A percentile compares a stretch with the other conserved stretches of the same genome.
Evolutionary conservation across 2,329 filamentous ascomycete genomes (phyloP).

Genomic region (Alternaria viburni): DNA sequence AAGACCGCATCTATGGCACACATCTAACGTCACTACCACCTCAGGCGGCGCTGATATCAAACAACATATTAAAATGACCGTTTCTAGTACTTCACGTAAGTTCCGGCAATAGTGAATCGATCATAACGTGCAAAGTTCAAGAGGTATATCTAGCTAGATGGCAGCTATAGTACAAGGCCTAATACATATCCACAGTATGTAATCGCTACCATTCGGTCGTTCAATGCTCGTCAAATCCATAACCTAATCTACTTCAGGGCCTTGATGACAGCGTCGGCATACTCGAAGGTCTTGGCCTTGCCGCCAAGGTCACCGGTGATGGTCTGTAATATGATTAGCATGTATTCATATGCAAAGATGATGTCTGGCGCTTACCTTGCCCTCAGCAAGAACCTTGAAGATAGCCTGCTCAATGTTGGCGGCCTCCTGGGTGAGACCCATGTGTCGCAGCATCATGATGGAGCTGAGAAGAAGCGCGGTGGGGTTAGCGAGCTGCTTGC

Average conservation of each 20-base stretch:
- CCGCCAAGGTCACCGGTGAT: conserved; percentile 96
- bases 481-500: conserved; percentile 95
- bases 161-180: conserved; percentile 46
- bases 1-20: background rate
- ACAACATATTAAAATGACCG: background rate
- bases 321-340: conserved; percentile 52
- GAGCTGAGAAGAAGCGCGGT: conserved; percentile 93
- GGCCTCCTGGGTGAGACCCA: conserved; percentile 87
- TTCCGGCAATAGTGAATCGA: background rate
- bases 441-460: conserved; percentile 99
- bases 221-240: conserved; percentile 34
- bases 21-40: background rate
- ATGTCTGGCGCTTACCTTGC: conserved; percentile 67
- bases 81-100: background rate
- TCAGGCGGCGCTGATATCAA: background rate
- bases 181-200: conserved; percentile 49
- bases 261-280: conserved; percentile 87
- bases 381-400: conserved; percentile 93
- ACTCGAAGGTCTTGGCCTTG: conserved; percentile 95
- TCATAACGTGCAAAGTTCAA: conserved; percentile 14
- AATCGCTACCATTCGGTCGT: conserved; percentile 38
- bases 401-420: conserved; percentile 90
- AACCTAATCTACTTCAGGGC: conserved; percentile 54
- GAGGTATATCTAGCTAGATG: conserved; percentile 32
- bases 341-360: background rate